A percentile compares a stretch with the other conserved stretches of the same genome.
phyloP scores from a whole-genome alignment of 2,329 filamentous ascomycete species.

The Fusarium robinianum region DNA sequence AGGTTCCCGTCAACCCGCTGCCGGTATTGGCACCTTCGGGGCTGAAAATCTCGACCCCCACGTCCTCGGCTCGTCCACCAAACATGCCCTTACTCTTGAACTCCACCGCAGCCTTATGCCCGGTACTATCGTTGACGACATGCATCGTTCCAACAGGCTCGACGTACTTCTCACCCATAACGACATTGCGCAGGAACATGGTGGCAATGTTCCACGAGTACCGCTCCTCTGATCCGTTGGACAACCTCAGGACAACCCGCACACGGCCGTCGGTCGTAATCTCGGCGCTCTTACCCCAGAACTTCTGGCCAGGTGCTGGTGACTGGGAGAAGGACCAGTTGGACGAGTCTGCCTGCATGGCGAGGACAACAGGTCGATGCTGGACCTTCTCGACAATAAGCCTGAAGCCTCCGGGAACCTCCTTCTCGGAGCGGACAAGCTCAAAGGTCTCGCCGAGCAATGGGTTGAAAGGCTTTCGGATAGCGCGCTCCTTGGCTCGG shows the following conservation, averaged over 20 bases:
- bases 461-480: slow-evolving; percentile 96
- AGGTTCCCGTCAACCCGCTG: slow-evolving; percentile 76
- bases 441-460: slow-evolving; percentile 96
- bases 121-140: slow-evolving; percentile 80
- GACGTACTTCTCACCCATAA: slow-evolving; percentile 97
- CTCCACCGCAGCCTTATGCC: slow-evolving; percentile 81
- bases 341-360: slow-evolving; percentile 86
- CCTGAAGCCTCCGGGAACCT: slow-evolving; percentile 74
- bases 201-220: slow-evolving; percentile 91
- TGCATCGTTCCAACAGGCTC: slow-evolving; percentile 92
- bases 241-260: slow-evolving; percentile 70
- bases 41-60: slow-evolving; percentile 74
- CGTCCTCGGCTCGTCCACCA: slow-evolving; percentile 89
- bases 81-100: slow-evolving; percentile 98
- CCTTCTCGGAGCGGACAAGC: slow-evolving; percentile 81
- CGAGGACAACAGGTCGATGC: slow-evolving; percentile 89
- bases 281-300: slow-evolving; percentile 97
- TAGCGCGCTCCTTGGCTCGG: slow-evolving; percentile 85
- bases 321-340: slow-evolving; percentile 88
- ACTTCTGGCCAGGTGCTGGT: slow-evolving; percentile 89
- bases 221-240: slow-evolving; percentile 72
- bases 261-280: slow-evolving; percentile 90
- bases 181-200: slow-evolving; percentile 91
- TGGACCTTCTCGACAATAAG: slow-evolving; percentile 95
- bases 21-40: slow-evolving; percentile 67